Conservation (phyloP, 148 eudicot genomes). For the Nepenthes mirabilis region DNA sequence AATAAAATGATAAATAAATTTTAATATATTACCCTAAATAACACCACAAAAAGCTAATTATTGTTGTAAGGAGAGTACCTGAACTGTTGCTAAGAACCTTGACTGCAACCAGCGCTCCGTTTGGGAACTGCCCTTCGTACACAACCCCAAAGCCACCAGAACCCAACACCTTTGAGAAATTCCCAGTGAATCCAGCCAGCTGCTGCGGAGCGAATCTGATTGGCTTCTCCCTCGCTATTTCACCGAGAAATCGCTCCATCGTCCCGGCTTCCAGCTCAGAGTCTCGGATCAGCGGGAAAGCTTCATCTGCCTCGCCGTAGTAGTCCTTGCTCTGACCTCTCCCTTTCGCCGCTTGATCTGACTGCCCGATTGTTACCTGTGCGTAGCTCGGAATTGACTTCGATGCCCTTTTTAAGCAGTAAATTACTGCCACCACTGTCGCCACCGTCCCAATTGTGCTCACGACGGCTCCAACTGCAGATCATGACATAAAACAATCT, state of each 20-base stretch:
- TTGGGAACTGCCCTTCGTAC: constrained; percentile 20
- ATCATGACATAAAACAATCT: too few species aligned
- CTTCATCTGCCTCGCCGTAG: neutral
- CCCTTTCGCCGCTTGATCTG: too few species aligned
- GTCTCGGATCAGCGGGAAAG: neutral
- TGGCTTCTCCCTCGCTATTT: constrained; percentile 26
- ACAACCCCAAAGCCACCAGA: constrained; percentile 25
- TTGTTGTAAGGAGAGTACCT: neutral
- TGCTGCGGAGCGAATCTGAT: constrained; percentile 17
- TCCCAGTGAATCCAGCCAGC: constrained; percentile 10
- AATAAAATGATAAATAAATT: too few species aligned
- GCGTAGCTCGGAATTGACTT: too few species aligned
- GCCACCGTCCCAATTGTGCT: too few species aligned
- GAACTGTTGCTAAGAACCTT: constrained; percentile 14
- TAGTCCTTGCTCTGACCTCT: too few species aligned
- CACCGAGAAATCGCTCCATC: constrained; percentile 22
- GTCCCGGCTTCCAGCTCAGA: constrained; percentile 9
- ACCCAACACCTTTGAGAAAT: constrained; percentile 17
- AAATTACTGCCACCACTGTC: too few species aligned
- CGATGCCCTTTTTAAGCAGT: too few species aligned
- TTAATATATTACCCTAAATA: too few species aligned
- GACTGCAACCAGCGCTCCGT: constrained; percentile 13
- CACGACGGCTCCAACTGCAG: too few species aligned
- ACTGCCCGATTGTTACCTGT: too few species aligned
- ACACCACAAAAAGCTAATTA: too few species aligned